phyloP scores from a whole-genome alignment of 2,329 filamentous ascomycete genomes.

The Ascocoryne sarcoides region DNA sequence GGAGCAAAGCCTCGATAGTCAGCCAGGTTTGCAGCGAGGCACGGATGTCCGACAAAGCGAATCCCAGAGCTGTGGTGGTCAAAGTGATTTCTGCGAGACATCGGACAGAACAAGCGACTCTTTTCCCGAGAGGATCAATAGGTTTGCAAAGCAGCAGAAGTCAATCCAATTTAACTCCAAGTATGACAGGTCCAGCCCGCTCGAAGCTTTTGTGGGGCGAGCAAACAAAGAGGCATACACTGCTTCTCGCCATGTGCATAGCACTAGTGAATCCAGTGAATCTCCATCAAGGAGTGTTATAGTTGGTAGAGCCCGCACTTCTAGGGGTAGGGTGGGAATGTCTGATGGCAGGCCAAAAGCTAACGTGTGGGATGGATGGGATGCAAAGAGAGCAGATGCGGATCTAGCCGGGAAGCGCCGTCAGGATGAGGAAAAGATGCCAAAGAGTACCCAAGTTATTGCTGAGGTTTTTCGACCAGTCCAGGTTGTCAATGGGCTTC shows the following conservation, averaged over 20 bases:
- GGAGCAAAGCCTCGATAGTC: not conserved
- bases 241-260: too few species aligned
- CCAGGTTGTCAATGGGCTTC: not conserved
- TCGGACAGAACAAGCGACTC: not conserved
- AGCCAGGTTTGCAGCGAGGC: too few species aligned
- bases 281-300: not conserved
- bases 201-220: too few species aligned
- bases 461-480: not conserved
- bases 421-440: not conserved
- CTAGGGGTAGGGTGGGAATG: not conserved
- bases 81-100: not conserved
- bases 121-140: not conserved
- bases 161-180: too few species aligned
- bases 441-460: not conserved
- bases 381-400: not conserved
- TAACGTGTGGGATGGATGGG: not conserved
- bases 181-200: too few species aligned
- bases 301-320: not conserved
- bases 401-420: not conserved
- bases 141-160: too few species aligned
- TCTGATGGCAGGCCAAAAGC: not conserved
- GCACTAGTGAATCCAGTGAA: not conserved
- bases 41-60: too few species aligned
- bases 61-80: not conserved
- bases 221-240: too few species aligned